These are phyloP conservation scores for Drechslera avenae DNA, from an alignment of 2,329 filamentous ascomycete genomes.

Conservation along the genomic window DNA sequence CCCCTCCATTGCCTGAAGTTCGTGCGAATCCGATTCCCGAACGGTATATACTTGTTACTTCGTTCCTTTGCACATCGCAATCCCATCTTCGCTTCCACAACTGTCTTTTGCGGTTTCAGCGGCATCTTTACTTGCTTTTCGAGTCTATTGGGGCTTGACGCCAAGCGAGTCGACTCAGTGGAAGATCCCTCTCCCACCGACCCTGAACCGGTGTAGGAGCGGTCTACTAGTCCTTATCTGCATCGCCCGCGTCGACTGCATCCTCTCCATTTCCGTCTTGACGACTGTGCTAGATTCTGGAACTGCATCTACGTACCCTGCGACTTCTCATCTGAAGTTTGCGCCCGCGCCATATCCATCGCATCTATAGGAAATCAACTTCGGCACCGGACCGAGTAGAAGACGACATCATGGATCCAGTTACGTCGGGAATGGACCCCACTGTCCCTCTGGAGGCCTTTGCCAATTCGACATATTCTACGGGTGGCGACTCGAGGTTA, in stretches of 20 bases:
- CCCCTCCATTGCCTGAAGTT: conserved; percentile 2
- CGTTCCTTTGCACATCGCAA: neutral
- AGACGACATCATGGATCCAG: conserved; percentile 36
- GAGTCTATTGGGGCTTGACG: conserved; percentile 20
- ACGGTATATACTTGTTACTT: conserved; percentile 6
- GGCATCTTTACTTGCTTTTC: conserved; percentile 17
- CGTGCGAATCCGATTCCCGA: neutral
- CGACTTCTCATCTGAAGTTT: neutral
- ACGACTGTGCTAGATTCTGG: conserved; percentile 6
- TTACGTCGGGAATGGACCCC: conserved; percentile 32
- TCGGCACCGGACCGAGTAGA: neutral
- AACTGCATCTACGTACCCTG: neutral
- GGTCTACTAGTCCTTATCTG: conserved; percentile 25
- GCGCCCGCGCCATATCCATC: neutral
- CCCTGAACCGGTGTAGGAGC: conserved; percentile 27
- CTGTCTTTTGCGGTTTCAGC: conserved; percentile 6
- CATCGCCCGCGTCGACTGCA: conserved; percentile 12
- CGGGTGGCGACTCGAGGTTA: conserved; percentile 69
- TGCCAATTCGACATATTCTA: conserved; percentile 64
- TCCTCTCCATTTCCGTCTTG: conserved; percentile 32
- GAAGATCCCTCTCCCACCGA: conserved; percentile 6
- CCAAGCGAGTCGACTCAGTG: conserved; percentile 29
- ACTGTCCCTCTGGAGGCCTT: conserved; percentile 43
- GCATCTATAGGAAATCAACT: neutral
- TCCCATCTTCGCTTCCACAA: neutral